These are phyloP conservation scores for Punica granatum DNA, from an alignment of 345 rosid genomes.

Conservation along the genomic window DNA sequence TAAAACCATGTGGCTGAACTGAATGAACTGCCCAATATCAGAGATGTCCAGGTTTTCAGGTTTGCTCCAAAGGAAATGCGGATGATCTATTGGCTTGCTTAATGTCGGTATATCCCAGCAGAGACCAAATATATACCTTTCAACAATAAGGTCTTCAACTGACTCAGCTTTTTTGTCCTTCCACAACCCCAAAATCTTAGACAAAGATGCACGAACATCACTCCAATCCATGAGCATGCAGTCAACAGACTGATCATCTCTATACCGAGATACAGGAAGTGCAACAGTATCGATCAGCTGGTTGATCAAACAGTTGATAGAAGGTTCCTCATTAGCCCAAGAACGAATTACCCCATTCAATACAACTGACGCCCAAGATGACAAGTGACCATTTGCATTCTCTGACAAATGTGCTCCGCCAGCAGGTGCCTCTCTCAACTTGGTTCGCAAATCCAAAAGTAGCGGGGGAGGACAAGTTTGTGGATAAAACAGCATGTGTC, in stretches of 20 bases:
- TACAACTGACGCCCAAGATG: conserved; percentile 62
- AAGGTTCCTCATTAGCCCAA: conserved; percentile 54
- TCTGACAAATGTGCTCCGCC: conserved; percentile 31
- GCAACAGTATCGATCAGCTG: conserved; percentile 63
- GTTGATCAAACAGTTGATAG: conserved; percentile 36
- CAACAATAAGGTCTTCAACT: conserved; percentile 78
- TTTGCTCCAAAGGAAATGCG: conserved; percentile 30
- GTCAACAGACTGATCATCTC: conserved; percentile 40
- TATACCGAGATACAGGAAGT: conserved; percentile 46
- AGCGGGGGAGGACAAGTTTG: conserved; percentile 60
- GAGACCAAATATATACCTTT: conserved; percentile 79
- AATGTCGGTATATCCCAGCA: conserved; percentile 66
- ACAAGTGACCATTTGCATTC: conserved; percentile 40
- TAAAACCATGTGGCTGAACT: conserved; percentile 49
- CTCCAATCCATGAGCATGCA: conserved; percentile 42
- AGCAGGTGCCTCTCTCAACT: conserved; percentile 62
- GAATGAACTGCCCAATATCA: conserved; percentile 38
- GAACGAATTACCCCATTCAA: conserved; percentile 42
- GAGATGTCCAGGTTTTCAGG: conserved; percentile 36
- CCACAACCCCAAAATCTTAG: conserved; percentile 68
- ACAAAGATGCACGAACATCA: conserved; percentile 46
- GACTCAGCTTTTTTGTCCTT: conserved; percentile 54
- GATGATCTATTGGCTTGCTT: conserved; percentile 26
- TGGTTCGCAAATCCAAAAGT: conserved; percentile 60
- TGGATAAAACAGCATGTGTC: conserved; percentile 73